Conservation (phyloP, 2,329 filamentous ascomycete genomes). For the Amylocarpus encephaloides region DNA sequence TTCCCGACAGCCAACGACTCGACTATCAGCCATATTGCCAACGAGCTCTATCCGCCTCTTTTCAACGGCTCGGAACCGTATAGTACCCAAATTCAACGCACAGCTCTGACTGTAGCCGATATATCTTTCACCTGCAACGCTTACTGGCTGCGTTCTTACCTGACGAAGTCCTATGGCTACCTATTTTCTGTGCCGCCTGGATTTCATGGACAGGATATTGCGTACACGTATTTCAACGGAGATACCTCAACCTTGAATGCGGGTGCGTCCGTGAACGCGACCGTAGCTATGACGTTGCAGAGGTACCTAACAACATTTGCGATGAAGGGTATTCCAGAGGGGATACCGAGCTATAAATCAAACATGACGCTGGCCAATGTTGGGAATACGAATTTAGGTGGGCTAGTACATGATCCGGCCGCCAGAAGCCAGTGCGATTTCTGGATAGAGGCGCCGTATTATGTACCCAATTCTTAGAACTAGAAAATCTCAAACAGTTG, state of each 20-base stretch:
- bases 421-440: no score
- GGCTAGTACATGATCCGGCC: no score
- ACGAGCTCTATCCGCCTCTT: conserved; percentile 43
- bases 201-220: conserved; percentile 45
- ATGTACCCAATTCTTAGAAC: no score
- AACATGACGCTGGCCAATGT: no score
- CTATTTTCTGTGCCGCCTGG: conserved; percentile 46
- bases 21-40: conserved; percentile 36
- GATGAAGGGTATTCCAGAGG: conserved; percentile 29
- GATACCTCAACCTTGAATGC: conserved; percentile 15
- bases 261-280: conserved; percentile 14
- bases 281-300: conserved; percentile 30
- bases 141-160: conserved; percentile 41
- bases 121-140: conserved; percentile 44
- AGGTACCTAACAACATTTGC: conserved; percentile 34
- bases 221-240: conserved; percentile 46
- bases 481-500: no score
- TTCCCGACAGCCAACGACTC: conserved; percentile 18
- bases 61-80: conserved; percentile 40
- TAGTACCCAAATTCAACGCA: conserved; percentile 37
- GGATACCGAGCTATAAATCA: not conserved
- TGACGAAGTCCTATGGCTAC: conserved; percentile 43
- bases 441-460: no score
- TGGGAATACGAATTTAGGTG: no score
- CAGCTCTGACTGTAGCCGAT: conserved; percentile 39